A percentile compares a stretch with the other conserved stretches of the same genome.
These are phyloP conservation scores for Cetradonia linearis DNA, from an alignment of 495 filamentous ascomycete genomes.

Conservation along the genomic window DNA sequence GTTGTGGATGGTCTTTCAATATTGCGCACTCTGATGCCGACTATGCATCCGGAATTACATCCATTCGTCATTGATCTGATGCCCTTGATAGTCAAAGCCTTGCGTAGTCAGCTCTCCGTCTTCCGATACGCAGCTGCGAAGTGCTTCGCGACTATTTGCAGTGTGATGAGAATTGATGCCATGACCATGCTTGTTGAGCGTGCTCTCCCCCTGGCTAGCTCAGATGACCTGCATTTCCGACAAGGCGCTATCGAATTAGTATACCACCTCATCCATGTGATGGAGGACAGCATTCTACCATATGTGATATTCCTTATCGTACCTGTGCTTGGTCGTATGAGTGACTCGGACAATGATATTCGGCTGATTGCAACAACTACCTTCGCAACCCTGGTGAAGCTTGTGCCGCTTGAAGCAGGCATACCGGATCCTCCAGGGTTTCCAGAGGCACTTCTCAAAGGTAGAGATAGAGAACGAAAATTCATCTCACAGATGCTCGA, in stretches of 20 bases:
- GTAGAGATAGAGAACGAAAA: constrained; percentile 83
- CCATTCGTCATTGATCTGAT: constrained; percentile 70
- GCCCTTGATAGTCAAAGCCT: constrained; percentile 74
- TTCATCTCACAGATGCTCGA: constrained; percentile 97
- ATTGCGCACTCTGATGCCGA: constrained; percentile 79
- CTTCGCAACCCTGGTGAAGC: constrained; percentile 91
- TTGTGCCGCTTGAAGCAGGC: constrained; percentile 96
- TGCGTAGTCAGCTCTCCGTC: constrained; percentile 78
- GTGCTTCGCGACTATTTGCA: constrained; percentile 94
- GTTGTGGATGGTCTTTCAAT: constrained; percentile 90
- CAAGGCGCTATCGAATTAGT: constrained; percentile 91
- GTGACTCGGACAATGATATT: constrained; percentile 92
- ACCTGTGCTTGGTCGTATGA: constrained; percentile 98
- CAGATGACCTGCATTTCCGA: constrained; percentile 72
- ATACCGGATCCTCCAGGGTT: constrained; percentile 94
- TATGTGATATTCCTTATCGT: constrained; percentile 99
- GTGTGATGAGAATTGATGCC: constrained; percentile 82
- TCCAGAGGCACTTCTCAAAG: constrained; percentile 74
- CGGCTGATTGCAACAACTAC: constrained; percentile 91
- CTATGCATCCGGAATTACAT: constrained; percentile 61
- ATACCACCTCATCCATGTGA: constrained; percentile 93
- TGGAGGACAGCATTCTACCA: constrained; percentile 91
- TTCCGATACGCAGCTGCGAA: constrained; percentile 95
- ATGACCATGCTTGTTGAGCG: constrained; percentile 95
- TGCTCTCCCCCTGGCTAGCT: constrained; percentile 81